Conservation (phyloP, 371 early-diverging fungal species). For the Chytridium lagenaria region DNA sequence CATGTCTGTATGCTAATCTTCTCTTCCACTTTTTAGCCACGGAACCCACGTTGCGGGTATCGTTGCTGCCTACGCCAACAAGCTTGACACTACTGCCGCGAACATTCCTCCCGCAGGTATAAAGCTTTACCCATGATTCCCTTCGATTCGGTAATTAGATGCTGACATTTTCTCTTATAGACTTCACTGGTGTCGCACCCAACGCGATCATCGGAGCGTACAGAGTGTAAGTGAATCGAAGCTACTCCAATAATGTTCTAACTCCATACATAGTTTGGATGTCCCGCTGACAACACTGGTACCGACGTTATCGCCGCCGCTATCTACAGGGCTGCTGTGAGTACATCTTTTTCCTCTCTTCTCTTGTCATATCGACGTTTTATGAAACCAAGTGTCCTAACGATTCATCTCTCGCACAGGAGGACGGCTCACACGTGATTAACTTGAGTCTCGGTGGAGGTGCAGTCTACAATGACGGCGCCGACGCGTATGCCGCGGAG, state of each 20-base stretch:
- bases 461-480: conserved; percentile 48
- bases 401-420: too few relatives aligned
- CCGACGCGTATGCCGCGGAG: conserved; percentile 27
- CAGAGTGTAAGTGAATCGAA: too few relatives aligned
- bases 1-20: too few relatives aligned
- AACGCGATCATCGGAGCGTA: conserved; percentile 40
- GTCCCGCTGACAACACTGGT: conserved; percentile 51
- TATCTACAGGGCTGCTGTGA: conserved; percentile 33
- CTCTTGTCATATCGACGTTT: too few relatives aligned
- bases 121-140: too few relatives aligned
- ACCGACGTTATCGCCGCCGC: conserved; percentile 13
- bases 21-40: conserved; percentile 45
- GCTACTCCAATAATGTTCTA: too few relatives aligned
- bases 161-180: conserved; percentile 18
- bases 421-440: conserved; percentile 65
- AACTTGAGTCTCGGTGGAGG: conserved; percentile 74
- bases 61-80: conserved; percentile 53
- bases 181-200: conserved; percentile 47
- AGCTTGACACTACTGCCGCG: conserved; percentile 20
- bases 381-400: too few relatives aligned
- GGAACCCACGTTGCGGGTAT: conserved; percentile 68
- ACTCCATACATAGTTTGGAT: too few relatives aligned
- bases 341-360: too few relatives aligned
- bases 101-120: too few relatives aligned
- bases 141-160: too few relatives aligned